These are phyloP conservation scores for Globisporangium radiosum DNA, from an alignment of 352 stramenopile genomes.

Conservation along the genomic window DNA sequence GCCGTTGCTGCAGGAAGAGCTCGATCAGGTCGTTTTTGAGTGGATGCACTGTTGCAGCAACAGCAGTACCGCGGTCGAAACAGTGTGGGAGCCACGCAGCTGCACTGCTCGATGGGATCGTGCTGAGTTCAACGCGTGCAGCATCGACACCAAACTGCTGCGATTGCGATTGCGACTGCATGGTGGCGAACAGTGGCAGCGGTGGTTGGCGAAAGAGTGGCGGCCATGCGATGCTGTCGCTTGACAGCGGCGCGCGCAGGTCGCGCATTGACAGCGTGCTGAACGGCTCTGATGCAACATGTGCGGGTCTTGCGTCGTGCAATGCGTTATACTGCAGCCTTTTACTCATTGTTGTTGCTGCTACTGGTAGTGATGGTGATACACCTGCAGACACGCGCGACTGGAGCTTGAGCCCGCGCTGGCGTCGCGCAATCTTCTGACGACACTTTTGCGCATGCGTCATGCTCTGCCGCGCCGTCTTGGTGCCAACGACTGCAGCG, in stretches of 20 bases:
- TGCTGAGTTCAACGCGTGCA: too few relatives aligned
- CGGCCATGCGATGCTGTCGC: too few relatives aligned
- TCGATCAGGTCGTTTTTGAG: not conserved
- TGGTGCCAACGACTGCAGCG: constrained; percentile 20
- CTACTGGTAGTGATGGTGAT: not conserved
- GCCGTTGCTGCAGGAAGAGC: not conserved
- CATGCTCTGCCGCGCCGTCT: constrained; percentile 39
- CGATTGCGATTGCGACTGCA: too few relatives aligned
- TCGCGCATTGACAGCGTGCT: too few relatives aligned
- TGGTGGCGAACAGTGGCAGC: too few relatives aligned
- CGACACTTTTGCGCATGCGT: constrained; percentile 78
- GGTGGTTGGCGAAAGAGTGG: too few relatives aligned
- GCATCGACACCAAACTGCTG: not conserved
- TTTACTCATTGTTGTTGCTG: too few relatives aligned
- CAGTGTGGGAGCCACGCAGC: not conserved
- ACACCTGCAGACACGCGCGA: not conserved
- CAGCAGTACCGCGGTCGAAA: too few relatives aligned
- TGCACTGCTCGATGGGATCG: not conserved
- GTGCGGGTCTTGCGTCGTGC: too few relatives aligned
- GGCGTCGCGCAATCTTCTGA: constrained; percentile 61
- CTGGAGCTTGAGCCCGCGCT: constrained; percentile 23
- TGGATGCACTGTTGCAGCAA: not conserved
- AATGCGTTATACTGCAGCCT: too few relatives aligned
- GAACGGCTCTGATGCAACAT: too few relatives aligned
- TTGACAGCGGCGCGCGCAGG: too few relatives aligned